phyloP scores from a whole-genome alignment of 805 yeast genomes.

The Lachancea fermentati region DNA sequence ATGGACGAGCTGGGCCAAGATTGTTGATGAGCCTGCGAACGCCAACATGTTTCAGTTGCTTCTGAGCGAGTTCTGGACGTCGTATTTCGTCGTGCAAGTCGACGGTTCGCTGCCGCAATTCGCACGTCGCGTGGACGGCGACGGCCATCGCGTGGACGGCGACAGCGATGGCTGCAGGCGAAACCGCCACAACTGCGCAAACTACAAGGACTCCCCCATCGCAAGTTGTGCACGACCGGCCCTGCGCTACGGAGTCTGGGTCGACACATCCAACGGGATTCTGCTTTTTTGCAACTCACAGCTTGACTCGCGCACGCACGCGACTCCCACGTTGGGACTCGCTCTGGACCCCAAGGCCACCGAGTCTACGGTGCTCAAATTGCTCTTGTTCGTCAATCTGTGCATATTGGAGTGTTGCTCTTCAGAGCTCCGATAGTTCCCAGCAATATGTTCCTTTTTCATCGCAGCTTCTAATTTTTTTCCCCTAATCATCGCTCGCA shows the following conservation, averaged over 20 bases:
- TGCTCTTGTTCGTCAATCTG: constrained; percentile 19
- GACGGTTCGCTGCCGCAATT: constrained; percentile 5
- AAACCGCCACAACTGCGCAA: neutral
- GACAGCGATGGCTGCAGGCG: neutral
- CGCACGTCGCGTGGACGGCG: neutral
- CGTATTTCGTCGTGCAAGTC: constrained; percentile 3
- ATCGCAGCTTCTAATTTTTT: too few species aligned
- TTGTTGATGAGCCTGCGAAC: constrained; percentile 1
- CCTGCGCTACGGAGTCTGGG: constrained; percentile 18
- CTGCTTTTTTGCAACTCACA: constrained; percentile 16
- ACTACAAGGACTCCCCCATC: too few species aligned
- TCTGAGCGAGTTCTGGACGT: constrained; percentile 5
- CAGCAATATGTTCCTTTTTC: neutral
- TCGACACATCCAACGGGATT: constrained; percentile 20
- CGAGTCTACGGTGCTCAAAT: constrained; percentile 11
- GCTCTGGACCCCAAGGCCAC: constrained; percentile 7
- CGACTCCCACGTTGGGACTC: constrained; percentile 14
- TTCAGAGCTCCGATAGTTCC: constrained; percentile 3
- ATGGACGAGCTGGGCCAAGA: constrained; percentile 8
- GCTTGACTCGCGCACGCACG: constrained; percentile 3
- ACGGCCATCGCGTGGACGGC: neutral
- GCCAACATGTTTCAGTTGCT: constrained; percentile 3
- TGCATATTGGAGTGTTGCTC: constrained; percentile 18
- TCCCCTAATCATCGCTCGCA: neutral
- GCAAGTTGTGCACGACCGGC: neutral